A percentile compares a stretch with the other conserved stretches of the same genome.
Evolutionary conservation across 805 yeast species (phyloP).

Genomic region (Lipomyces sp.): DNA sequence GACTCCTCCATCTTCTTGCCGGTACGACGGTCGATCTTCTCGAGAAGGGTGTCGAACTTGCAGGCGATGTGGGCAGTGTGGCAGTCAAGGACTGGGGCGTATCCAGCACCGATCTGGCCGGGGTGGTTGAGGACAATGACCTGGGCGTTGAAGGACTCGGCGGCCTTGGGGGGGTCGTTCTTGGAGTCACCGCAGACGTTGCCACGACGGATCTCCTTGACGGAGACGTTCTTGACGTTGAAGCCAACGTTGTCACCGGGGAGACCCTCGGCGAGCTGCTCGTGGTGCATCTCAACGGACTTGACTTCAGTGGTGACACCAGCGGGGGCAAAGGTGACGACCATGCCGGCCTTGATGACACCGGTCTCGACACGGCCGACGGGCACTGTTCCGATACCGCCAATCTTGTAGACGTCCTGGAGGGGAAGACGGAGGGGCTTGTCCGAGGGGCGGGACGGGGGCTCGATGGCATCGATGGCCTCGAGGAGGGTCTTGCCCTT

Average conservation of each 20-base stretch:
- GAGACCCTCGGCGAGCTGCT: conserved; percentile 68
- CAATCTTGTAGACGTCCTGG: conserved; percentile 90
- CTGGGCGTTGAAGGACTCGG: conserved; percentile 79
- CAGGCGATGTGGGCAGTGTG: conserved; percentile 93
- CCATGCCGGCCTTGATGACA: conserved; percentile 87
- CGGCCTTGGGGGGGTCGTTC: conserved; percentile 81
- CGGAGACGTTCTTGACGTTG: conserved; percentile 88
- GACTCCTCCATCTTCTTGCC: conserved; percentile 85
- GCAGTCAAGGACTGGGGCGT: conserved; percentile 90
- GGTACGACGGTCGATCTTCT: conserved; percentile 89
- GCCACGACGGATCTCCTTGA: conserved; percentile 87
- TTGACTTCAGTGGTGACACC: conserved; percentile 87
- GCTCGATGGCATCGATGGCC: conserved; percentile 80
- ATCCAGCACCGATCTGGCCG: conserved; percentile 87
- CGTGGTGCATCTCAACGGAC: conserved; percentile 88
- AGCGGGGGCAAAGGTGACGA: conserved; percentile 85
- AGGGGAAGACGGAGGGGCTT: conserved; percentile 87
- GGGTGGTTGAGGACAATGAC: conserved; percentile 87
- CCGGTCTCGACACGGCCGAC: conserved; percentile 95
- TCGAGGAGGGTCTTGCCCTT: conserved; percentile 81
- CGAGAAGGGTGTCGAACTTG: conserved; percentile 72
- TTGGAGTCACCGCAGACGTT: conserved; percentile 89
- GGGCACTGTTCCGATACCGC: conserved; percentile 90
- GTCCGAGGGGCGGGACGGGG: conserved; percentile 76
- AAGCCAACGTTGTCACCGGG: conserved; percentile 92